These are phyloP conservation scores for Acacia acuminata DNA, from an alignment of 306 rosid genomes.

Conservation along the genomic window DNA sequence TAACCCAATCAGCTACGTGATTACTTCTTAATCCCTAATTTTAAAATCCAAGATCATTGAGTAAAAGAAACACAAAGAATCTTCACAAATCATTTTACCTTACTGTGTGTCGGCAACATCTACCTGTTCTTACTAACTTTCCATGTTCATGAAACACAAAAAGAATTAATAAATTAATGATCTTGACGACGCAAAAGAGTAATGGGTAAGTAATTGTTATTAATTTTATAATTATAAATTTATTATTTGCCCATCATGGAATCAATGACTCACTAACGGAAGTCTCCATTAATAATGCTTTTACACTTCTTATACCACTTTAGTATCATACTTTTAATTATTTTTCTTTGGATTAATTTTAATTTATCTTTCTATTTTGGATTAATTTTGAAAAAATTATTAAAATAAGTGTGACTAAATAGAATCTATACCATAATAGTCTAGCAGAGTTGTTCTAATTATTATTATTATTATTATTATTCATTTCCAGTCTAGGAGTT, in stretches of 20 bases:
- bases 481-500: no score
- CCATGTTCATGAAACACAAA: slow-evolving; percentile 13
- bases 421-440: no score
- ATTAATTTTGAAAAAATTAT: no score
- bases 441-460: no score
- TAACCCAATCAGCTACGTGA: no score
- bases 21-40: neutral
- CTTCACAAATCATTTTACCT: slow-evolving; percentile 28
- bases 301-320: neutral
- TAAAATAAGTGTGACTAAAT: neutral
- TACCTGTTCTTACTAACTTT: neutral
- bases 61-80: slow-evolving; percentile 5
- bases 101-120: slow-evolving; percentile 42
- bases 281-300: neutral
- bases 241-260: slow-evolving; percentile 16
- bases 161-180: neutral
- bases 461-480: no score
- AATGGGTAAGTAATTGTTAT: slow-evolving; percentile 1
- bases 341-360: neutral
- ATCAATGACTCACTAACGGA: slow-evolving; percentile 14
- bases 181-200: neutral
- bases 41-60: slow-evolving; percentile 34
- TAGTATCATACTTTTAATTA: neutral
- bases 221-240: slow-evolving; percentile 2
- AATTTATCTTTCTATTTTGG: no score